Base-by-base conservation (phyloP, 495 filamentous ascomycete species). In the Neurospora sp. region DNA sequence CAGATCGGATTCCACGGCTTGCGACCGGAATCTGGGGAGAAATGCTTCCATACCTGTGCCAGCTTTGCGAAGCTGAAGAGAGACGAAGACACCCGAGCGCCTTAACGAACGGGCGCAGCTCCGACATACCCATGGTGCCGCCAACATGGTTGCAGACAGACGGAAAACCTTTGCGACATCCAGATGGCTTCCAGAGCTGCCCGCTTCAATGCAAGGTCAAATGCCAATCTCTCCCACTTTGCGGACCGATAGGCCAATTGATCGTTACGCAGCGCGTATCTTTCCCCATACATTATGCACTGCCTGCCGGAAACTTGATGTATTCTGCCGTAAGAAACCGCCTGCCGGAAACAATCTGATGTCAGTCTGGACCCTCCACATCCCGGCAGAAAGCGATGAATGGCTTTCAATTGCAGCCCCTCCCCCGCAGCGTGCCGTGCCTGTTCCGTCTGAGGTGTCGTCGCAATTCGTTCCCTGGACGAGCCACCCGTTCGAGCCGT, bases 81-180 rank as follows among this genome's bases (percentile, higher is more conserved):
- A 48, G 74, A 74, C 59, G 69, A 76, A 76, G 71, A 75, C 75
- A 59, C 75, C 75, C 41, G 79, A 77, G 75, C 80, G 83, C 69
- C 79, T 73, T 71, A 83, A 75, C 77, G 82, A 80, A 70, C 79
- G 81, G 74, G 80, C 78, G 78, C 86, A 87, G 78, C 82, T 81
- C 73, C 85, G 85, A 79, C 85, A 88, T 73, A 87, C 79, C 86
- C 86, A 87, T 83, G 84, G 85, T 78, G 84, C 79, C 74, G 83
- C 80, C 78, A 84, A 84, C 86, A 88, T 88, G 74, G 68, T 85
- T 74, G 75, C 75, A 73, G 74, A 71, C 22, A 66, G 53, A 16
- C 53, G 6, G 6, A 35, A 61, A 61, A 31, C 22, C 12, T 61
- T 61, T 66, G 53, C 53, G 14, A 66, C 53, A 66, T 66, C 27